Percentiles rank a stretch among this genome's conserved stretches.
These are phyloP conservation scores for Pseudocercospora ulei DNA, from an alignment of 2,329 filamentous ascomycete species.

Conservation along the genomic window DNA sequence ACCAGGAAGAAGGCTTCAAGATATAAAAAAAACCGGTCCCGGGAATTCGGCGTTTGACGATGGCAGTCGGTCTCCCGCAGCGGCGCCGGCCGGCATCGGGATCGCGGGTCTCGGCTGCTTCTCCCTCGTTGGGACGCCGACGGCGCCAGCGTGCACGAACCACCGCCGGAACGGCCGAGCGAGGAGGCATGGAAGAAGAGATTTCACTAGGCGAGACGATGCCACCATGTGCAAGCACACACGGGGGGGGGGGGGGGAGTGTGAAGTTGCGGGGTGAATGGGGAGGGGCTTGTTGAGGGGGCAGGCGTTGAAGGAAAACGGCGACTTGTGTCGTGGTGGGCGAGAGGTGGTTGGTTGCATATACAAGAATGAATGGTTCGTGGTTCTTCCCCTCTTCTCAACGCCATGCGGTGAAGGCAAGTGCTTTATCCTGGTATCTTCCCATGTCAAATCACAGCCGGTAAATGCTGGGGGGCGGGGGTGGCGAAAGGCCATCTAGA, in stretches of 20 bases:
- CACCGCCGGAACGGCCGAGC: not conserved
- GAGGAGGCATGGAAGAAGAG: slow-evolving; percentile 1
- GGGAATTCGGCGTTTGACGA: no score
- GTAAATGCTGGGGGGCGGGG: slow-evolving; percentile 12
- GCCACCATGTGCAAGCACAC: no score
- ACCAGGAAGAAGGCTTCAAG: slow-evolving; percentile 10
- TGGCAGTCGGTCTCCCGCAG: slow-evolving; percentile 6
- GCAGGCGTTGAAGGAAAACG: no score
- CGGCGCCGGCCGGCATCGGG: slow-evolving; percentile 11
- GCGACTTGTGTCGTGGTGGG: no score
- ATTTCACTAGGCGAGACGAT: slow-evolving; percentile 1
- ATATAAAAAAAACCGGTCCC: no score
- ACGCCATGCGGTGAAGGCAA: slow-evolving; percentile 7
- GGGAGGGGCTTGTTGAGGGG: no score
- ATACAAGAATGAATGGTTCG: no score
- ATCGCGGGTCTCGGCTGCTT: slow-evolving; percentile 14
- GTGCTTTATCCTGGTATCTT: slow-evolving; percentile 17
- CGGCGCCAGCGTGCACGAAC: not conserved
- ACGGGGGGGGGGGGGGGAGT: no score
- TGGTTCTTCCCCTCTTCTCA: no score
- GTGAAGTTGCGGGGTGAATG: no score
- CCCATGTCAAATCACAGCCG: slow-evolving; percentile 7
- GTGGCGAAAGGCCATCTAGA: slow-evolving; percentile 35
- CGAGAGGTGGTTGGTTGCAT: no score
- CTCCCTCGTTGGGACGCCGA: slow-evolving; percentile 9